Conservation (phyloP, 2,329 filamentous ascomycete species). For the Botrytis pseudocinerea region DNA sequence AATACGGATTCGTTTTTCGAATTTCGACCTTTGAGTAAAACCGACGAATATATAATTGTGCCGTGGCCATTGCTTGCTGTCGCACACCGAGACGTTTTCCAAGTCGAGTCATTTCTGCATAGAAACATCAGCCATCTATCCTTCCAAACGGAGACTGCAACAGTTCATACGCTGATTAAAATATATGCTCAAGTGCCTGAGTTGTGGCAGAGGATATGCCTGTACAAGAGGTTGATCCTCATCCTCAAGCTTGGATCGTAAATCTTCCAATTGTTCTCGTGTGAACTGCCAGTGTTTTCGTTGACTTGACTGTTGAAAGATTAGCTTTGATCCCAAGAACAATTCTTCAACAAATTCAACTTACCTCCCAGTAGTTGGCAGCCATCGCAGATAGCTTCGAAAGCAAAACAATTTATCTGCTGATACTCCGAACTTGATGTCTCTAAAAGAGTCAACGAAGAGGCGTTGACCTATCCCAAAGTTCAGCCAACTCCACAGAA, state of each 20-base stretch:
- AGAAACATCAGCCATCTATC: conserved; percentile 8
- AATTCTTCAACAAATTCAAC: too few species aligned
- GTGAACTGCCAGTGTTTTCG: conserved; percentile 88
- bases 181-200: conserved; percentile 82
- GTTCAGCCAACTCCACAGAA: not conserved
- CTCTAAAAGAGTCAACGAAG: not conserved
- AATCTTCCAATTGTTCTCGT: conserved; percentile 72
- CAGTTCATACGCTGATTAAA: conserved; percentile 76
- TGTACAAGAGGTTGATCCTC: conserved; percentile 72
- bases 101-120: conserved; percentile 73
- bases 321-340: not conserved
- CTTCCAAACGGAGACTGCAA: not conserved
- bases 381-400: conserved; percentile 21
- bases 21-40: conserved; percentile 93
- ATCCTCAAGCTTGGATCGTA: conserved; percentile 75
- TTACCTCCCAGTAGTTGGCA: conserved; percentile 29
- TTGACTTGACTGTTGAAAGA: conserved; percentile 69
- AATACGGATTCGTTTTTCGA: conserved; percentile 87
- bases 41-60: conserved; percentile 90
- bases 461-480: conserved; percentile 2
- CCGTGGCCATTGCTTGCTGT: conserved; percentile 91
- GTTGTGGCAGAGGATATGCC: conserved; percentile 79
- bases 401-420: not conserved
- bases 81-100: conserved; percentile 80
- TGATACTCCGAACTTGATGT: not conserved